Evolutionary conservation across 1,284 basidiomycete species (phyloP), one percentile per base, ranked within the genome.

Genomic region (Moniliophthora roreri): DNA sequence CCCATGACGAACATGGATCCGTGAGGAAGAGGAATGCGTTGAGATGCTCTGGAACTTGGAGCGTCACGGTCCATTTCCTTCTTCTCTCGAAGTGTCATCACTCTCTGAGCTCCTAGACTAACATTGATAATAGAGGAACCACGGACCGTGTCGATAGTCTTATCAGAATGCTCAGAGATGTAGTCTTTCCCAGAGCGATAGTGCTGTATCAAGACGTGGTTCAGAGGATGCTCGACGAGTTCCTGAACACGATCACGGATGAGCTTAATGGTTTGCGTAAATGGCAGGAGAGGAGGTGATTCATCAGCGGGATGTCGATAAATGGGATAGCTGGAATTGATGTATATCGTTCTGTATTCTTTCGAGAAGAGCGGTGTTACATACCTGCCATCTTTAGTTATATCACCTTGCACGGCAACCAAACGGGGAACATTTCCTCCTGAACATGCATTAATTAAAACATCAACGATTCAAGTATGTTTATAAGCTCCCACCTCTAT

Each of bases 161-260:
- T 91, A 68, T 91, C 88, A 0, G 85, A 86, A 65, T 91, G 89
- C 62, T 91, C 89, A 0, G 86, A 89, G 58, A 91, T 91, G 66
- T 86, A 88, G 66, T 91, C 89, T 32, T 79, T 79, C 8, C 89
- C 89, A 13, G 74, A 76, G 52, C 88, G 85, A 64, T 91, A 91
- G 63, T 80, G 76, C 63, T 91, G 89, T 52, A 91, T 88, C 28
- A 91, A 77, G 35, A 86, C 88, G 58, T 91, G 88, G 62, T 91
- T 91, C 10, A 91, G 79, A 1, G 82, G 82, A 54, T 87, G 84
- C 36, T 71, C 55, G 16, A 82, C 61, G 15, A 73, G 71, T 45
- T 72, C 67, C 58, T 89, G 78, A 21, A 87, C 85, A 50, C 79
- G 75, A 20, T 77, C 70, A 3, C 82, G 83, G 57, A 91, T 89